Base-by-base conservation (phyloP, 1,139 yeast species). In the Schizosaccharomyces versatilis region DNA sequence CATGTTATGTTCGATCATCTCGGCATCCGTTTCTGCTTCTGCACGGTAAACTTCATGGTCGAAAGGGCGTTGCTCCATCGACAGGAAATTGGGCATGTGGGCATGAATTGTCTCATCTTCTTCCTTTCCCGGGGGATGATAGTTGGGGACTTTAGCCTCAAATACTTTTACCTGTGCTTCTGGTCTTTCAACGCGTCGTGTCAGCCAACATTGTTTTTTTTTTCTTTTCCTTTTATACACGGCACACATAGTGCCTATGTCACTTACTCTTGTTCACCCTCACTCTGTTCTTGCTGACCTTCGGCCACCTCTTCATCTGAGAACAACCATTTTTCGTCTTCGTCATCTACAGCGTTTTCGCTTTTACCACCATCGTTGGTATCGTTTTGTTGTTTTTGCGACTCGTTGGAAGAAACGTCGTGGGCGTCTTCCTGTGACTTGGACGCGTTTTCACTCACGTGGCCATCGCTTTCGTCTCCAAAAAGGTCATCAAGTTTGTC, bases 31-130 rank as follows among this genome's bases (percentile, higher is more conserved):
- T 47, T 66, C 67, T 12, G 73, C 68, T 19, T 66, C 66, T 6
- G 65, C 68, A 59, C 74, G 72, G 66, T 84, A 85, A 54, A 73
- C 77, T 38, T 73, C 73, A 2, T 94, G 84, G 61, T 88, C 94
- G 66, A 88, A 90, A 42, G 95, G 94, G 59, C 78, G 78, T 2
- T 96, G 83, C 58, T 86, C 94, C 42, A 86, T 78, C 56, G 78
- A 78, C 59, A 90, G 69, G 63, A 84, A 88, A 36, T 84, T 80
- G 1, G 97, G 98, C 60, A 88, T 71, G 59, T 81, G 81, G 57
- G 84, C 76, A 14, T 42, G 48, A 17, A 42, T 15, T 12, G 36
- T 12, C n/a, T 42, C 24, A 15, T 15, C 12, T 15, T 19, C 36
- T 17, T 12, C 7, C 12, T 19, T n/a, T 15, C 32, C 48, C 12